phyloP scores from a whole-genome alignment of 306 rosid genomes.

The Vigna radiata region DNA sequence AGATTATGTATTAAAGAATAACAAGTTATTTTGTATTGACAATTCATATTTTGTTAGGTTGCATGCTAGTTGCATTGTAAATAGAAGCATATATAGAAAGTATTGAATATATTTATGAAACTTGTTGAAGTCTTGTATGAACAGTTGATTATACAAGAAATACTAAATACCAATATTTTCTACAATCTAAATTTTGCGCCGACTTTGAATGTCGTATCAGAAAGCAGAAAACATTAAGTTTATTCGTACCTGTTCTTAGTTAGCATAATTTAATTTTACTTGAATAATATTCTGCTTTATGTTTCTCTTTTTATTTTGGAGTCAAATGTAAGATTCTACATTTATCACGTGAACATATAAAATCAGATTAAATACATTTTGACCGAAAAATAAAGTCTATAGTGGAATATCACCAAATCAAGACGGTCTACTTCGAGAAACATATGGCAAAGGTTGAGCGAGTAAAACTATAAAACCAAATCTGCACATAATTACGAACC shows the following conservation, averaged over 20 bases:
- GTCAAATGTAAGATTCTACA: background rate
- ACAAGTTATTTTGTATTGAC: too few relatives aligned
- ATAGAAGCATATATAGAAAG: too few relatives aligned
- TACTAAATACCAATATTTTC: background rate
- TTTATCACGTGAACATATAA: constrained; percentile 19
- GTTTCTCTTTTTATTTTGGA: background rate
- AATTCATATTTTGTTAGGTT: too few relatives aligned
- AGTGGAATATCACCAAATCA: constrained; percentile 13
- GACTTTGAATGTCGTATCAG: constrained; percentile 3
- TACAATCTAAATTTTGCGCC: background rate
- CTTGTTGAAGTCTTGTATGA: background rate
- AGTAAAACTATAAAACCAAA: constrained; percentile 22
- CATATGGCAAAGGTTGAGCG: background rate
- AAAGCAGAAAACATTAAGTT: background rate
- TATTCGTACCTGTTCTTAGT: background rate
- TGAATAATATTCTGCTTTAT: background rate
- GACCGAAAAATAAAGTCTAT: background rate
- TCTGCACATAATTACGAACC: background rate
- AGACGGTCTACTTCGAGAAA: constrained; percentile 13
- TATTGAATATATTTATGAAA: background rate
- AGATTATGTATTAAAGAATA: too few relatives aligned
- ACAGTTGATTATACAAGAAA: background rate
- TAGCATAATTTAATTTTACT: background rate
- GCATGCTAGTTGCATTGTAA: too few relatives aligned
- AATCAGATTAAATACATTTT: background rate